These are phyloP conservation scores for Cystobasidiaceae sp. DNA, from an alignment of 1,284 basidiomycete species.

Conservation along the genomic window DNA sequence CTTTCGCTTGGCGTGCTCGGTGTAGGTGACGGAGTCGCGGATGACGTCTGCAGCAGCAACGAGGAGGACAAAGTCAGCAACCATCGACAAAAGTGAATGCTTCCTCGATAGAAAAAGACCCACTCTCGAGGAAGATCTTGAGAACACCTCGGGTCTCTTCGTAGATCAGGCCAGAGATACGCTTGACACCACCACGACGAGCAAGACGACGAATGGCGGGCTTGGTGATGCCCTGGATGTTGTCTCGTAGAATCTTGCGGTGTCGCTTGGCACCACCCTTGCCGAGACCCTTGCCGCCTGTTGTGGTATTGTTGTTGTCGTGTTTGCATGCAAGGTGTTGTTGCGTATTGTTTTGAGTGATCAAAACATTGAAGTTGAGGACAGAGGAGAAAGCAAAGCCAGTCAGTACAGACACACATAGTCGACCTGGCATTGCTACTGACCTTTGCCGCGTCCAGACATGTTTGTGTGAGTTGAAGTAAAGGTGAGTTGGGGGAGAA, in stretches of 20 bases:
- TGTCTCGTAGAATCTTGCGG: constrained; percentile 56
- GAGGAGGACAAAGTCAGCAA: background rate
- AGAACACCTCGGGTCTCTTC: constrained; percentile 82
- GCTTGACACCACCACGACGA: constrained; percentile 88
- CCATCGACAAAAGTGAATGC: background rate
- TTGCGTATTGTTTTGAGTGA: background rate
- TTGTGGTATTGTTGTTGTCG: constrained; percentile 42
- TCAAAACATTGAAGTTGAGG: background rate
- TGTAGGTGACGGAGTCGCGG: constrained; percentile 66
- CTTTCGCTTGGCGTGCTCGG: constrained; percentile 83
- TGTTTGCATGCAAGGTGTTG: background rate
- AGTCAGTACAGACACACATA: background rate
- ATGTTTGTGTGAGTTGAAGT: constrained; percentile 50
- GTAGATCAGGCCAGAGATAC: constrained; percentile 51
- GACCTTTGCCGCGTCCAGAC: constrained; percentile 74
- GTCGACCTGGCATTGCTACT: background rate
- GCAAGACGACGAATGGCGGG: constrained; percentile 86
- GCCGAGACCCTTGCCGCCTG: constrained; percentile 66
- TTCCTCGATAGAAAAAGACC: constrained; percentile 22
- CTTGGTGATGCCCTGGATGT: constrained; percentile 80
- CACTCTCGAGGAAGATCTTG: constrained; percentile 64
- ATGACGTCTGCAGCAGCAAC: constrained; percentile 57
- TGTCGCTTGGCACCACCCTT: constrained; percentile 75
- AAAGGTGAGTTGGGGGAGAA: background rate
- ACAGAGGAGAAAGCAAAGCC: background rate